These are phyloP conservation scores for Protea cynaroides DNA, from an alignment of 164 flowering plant genomes.

Conservation along the genomic window DNA sequence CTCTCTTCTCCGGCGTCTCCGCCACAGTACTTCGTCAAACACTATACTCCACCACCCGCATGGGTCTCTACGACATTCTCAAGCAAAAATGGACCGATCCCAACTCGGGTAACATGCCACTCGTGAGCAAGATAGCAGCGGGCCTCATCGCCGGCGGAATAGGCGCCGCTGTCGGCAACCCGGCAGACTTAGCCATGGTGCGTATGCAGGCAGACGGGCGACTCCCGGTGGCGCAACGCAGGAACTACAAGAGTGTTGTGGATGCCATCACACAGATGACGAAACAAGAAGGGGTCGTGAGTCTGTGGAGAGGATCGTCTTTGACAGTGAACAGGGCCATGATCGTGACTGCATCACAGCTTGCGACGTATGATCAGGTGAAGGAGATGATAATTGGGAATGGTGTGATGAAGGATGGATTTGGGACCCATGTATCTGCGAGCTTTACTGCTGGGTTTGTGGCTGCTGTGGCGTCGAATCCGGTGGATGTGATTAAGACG, in stretches of 20 bases:
- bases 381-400: constrained; percentile 64
- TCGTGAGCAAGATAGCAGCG: constrained; percentile 50
- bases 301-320: constrained; percentile 88
- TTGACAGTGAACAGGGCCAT: constrained; percentile 89
- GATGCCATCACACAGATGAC: constrained; percentile 69
- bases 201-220: constrained; percentile 95
- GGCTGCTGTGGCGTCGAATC: constrained; percentile 77
- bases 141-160: constrained; percentile 76
- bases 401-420: constrained; percentile 58
- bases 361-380: constrained; percentile 83
- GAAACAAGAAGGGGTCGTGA: constrained; percentile 53
- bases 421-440: constrained; percentile 81
- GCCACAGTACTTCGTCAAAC: constrained; percentile 88
- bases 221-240: constrained; percentile 61
- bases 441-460: constrained; percentile 89
- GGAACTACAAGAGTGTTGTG: constrained; percentile 70
- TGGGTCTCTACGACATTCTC: constrained; percentile 82
- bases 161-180: constrained; percentile 89
- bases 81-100: constrained; percentile 76
- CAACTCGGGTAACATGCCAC: constrained; percentile 41
- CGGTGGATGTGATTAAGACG: constrained; percentile 87
- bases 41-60: constrained; percentile 81
- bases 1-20: constrained; percentile 76
- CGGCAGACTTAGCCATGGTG: constrained; percentile 95
- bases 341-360: constrained; percentile 89